Base-by-base conservation (phyloP, 768 basidiomycete species). In the Trametes coccinea region DNA sequence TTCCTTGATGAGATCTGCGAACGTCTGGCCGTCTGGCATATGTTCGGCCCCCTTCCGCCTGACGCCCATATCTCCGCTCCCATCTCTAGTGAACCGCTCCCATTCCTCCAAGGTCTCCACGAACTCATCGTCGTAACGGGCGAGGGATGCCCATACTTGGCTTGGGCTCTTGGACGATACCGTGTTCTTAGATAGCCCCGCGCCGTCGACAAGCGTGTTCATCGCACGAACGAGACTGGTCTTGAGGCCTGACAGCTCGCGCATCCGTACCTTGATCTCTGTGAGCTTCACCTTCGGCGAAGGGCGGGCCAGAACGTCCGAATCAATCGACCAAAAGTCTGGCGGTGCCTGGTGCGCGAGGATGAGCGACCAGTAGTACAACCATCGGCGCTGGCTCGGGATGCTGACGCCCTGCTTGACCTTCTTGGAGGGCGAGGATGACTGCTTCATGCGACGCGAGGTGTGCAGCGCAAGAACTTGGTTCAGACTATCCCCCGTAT, bases 111-210 rank as follows among this genome's bases (percentile, higher is more conserved):
- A 76, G 46, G 79, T 74, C 4, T 83, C 80, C 4, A 92, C 82
- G 40, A 93, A 79, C 1, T 72, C 76, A 65, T 94, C 90, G 62
- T 88, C 85, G 69, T 95, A 95, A 56, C 92, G 79, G n/a, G 90
- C 87, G 11, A 95, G 74, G 17, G 89, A 91, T 2, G 79, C 86
- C 90, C 88, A 92, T 4, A 86, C 74, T 39, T 80, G 78, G 39
- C 78, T 76, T 64, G 72, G 67, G 55, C 76, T 72, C 31, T 69
- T 59, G 54, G 73, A 67, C 43, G 57, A 65, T 45, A 62, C 48
- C 29, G 52, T 34, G 63, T 45, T 45, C 71, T 78, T 76, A 50
- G 74, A 74, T 51, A 76, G 69, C 62, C 71, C 78, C 14, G 82
- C 73, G 37, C 76, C 74, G 54, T 82, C 81, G 22, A 89, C 75